These are phyloP conservation scores for Eutrema salsugineum DNA, from an alignment of 441 rosid genomes.

Conservation along the genomic window DNA sequence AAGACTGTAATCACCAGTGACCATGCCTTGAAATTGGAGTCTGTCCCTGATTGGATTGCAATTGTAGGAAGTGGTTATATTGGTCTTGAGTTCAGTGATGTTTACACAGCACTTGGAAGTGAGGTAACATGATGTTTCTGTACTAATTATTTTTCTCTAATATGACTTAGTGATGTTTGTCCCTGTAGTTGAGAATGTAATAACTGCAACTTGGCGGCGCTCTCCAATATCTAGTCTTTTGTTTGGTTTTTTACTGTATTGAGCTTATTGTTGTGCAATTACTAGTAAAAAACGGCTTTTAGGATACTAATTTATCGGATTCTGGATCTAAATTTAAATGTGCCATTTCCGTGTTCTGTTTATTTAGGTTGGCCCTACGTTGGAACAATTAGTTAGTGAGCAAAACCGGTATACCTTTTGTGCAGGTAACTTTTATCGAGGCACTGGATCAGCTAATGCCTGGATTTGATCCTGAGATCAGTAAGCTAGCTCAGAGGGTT, in stretches of 20 bases:
- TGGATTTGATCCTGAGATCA: conserved; percentile 99
- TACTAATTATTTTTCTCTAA: background rate
- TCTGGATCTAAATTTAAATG: background rate
- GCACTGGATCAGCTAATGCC: conserved; percentile 99
- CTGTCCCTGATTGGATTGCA: conserved; percentile 95
- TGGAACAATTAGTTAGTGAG: conserved; percentile 8
- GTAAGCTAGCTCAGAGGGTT: conserved; percentile 95
- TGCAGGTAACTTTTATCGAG: conserved; percentile 93
- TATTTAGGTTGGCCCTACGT: background rate
- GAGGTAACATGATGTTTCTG: conserved; percentile 51
- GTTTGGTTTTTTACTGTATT: background rate
- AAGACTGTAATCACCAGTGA: conserved; percentile 98
- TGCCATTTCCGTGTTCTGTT: background rate
- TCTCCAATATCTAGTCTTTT: background rate
- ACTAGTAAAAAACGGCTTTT: background rate
- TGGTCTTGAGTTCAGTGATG: conserved; percentile 99
- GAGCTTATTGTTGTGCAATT: background rate
- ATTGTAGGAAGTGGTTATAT: conserved; percentile 98
- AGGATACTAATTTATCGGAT: background rate
- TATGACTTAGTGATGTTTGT: background rate
- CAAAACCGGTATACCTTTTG: background rate
- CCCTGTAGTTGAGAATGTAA: background rate
- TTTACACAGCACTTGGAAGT: conserved; percentile 97
- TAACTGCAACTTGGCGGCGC: background rate
- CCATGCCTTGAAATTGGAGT: conserved; percentile 94